A percentile compares a stretch with the other conserved stretches of the same genome.
These are phyloP conservation scores for Cyberlindnera japonica DNA, from an alignment of 805 yeast genomes.

Conservation along the genomic window DNA sequence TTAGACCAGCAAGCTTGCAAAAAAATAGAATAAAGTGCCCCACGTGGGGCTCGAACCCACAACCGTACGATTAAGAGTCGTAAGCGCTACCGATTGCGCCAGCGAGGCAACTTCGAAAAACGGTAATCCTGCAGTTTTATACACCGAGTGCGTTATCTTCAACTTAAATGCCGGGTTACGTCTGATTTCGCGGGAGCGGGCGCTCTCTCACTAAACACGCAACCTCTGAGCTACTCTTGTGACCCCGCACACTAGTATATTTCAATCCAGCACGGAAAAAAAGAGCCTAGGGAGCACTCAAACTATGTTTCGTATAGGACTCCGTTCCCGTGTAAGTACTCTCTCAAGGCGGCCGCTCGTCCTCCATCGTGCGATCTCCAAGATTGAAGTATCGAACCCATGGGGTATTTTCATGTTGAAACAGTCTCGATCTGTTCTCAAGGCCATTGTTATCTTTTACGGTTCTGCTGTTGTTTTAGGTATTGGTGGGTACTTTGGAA, in stretches of 20 bases:
- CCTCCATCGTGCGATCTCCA: slow-evolving; percentile 2
- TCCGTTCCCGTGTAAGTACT: background rate
- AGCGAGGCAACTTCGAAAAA: slow-evolving; percentile 26
- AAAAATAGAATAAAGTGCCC: slow-evolving; percentile 22
- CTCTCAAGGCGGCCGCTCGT: background rate
- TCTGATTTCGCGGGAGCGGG: background rate
- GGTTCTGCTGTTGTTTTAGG: slow-evolving; percentile 6
- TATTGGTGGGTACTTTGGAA: slow-evolving; percentile 11
- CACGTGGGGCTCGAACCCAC: slow-evolving; percentile 36
- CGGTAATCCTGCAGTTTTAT: background rate
- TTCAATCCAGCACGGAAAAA: too few relatives aligned
- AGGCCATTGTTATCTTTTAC: slow-evolving; percentile 13
- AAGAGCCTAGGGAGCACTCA: background rate
- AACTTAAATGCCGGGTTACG: background rate
- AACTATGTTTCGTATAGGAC: background rate
- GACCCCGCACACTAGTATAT: too few relatives aligned
- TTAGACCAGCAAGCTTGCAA: background rate
- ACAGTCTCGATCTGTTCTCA: slow-evolving; percentile 12
- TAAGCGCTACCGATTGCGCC: slow-evolving; percentile 36
- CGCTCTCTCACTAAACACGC: too few relatives aligned
- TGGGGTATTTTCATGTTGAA: slow-evolving; percentile 7
- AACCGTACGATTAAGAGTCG: slow-evolving; percentile 35
- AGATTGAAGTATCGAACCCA: slow-evolving; percentile 7
- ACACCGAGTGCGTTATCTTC: background rate
- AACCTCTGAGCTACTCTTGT: too few relatives aligned